Percentiles rank a stretch among this genome's conserved stretches.
Evolutionary conservation across 768 basidiomycete genomes (phyloP).

Genomic region (Suillus weaverae): DNA sequence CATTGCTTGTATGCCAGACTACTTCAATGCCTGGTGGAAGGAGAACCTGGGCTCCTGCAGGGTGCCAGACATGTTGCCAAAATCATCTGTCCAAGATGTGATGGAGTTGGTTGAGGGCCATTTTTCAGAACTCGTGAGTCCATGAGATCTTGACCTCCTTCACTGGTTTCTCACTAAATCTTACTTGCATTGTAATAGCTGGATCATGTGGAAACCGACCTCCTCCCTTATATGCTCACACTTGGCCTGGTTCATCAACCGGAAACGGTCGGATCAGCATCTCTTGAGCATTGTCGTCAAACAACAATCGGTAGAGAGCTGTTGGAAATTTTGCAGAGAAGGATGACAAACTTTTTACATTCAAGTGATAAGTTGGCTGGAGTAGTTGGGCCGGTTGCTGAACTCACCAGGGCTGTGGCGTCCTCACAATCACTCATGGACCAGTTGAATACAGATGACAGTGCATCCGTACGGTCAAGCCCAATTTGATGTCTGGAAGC

Average conservation of each 20-base stretch:
- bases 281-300: not conserved
- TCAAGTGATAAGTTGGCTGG: not conserved
- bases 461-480: too few species aligned
- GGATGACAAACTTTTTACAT: not conserved
- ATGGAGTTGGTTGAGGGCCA: not conserved
- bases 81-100: not conserved
- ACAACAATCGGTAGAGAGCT: not conserved
- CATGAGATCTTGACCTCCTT: too few species aligned
- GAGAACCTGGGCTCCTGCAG: not conserved
- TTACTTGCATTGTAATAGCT: too few species aligned
- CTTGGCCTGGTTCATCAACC: not conserved
- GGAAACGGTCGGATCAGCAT: not conserved
- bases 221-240: not conserved
- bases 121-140: not conserved
- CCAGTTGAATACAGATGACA: not conserved
- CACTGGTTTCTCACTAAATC: too few species aligned
- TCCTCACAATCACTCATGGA: not conserved
- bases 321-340: not conserved
- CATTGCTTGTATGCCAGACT: not conserved
- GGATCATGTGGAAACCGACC: not conserved
- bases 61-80: not conserved
- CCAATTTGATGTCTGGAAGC: too few species aligned
- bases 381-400: not conserved
- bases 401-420: not conserved
- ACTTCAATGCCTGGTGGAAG: slow-evolving; percentile 1